phyloP scores from a whole-genome alignment of 2,329 filamentous ascomycete species.

The Teratosphaeria pseudoeucalypti region DNA sequence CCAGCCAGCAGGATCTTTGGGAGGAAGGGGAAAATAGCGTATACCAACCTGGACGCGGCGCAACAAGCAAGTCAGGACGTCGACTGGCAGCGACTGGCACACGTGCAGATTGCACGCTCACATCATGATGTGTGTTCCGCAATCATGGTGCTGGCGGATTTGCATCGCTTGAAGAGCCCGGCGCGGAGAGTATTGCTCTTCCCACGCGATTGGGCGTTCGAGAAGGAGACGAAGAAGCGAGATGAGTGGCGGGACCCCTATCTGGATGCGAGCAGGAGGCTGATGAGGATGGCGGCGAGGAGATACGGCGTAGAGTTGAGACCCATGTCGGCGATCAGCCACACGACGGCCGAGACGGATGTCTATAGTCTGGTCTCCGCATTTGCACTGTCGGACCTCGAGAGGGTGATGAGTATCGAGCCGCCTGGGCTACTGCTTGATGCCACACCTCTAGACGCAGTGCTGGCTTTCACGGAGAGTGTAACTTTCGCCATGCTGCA shows the following conservation, averaged over 20 bases:
- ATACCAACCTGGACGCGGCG: conserved; percentile 16
- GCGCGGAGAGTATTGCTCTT: conserved; percentile 37
- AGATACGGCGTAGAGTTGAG: conserved; percentile 36
- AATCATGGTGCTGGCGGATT: conserved; percentile 39
- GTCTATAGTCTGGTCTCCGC: conserved; percentile 36
- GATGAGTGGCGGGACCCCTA: conserved; percentile 29
- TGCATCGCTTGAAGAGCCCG: conserved; percentile 36
- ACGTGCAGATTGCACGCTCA: conserved; percentile 36
- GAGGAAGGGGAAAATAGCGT: conserved; percentile 15
- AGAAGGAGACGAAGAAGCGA: conserved; percentile 25
- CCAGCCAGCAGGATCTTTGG: conserved; percentile 20
- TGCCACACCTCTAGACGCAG: conserved; percentile 34
- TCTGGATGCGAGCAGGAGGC: conserved; percentile 32
- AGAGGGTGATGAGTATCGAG: conserved; percentile 35
- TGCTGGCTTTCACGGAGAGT: conserved; percentile 22
- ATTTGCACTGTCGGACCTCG: conserved; percentile 35
- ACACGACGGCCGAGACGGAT: conserved; percentile 24
- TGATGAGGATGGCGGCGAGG: conserved; percentile 36
- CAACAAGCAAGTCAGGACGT: conserved; percentile 15
- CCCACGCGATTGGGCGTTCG: conserved; percentile 28
- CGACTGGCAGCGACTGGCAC: conserved; percentile 37
- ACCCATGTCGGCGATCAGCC: conserved; percentile 31
- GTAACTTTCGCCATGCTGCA: conserved; percentile 23
- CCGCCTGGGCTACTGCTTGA: conserved; percentile 37
- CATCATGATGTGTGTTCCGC: conserved; percentile 40